Conservation (phyloP, 208 protist genomes). For the Trypanosoma brucei region DNA sequence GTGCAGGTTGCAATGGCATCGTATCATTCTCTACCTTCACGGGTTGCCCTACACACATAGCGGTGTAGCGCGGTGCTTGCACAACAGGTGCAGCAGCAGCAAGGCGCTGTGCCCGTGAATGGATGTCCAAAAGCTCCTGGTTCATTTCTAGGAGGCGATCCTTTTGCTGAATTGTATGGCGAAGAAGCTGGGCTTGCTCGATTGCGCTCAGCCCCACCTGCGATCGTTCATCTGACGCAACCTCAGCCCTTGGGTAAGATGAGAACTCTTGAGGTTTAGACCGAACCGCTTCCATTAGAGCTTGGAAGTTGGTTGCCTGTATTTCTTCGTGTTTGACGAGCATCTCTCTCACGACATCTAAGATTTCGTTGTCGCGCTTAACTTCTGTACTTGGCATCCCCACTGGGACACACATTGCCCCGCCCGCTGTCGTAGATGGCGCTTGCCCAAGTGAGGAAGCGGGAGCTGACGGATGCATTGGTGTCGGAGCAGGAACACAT, state of each 20-base stretch:
- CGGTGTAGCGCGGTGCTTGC: not conserved
- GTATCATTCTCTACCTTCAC: not conserved
- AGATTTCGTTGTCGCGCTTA: slow-evolving; percentile 24
- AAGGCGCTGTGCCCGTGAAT: slow-evolving; percentile 35
- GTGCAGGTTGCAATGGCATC: not conserved
- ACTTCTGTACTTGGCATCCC: not conserved
- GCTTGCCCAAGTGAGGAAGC: slow-evolving; percentile 7
- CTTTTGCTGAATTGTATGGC: slow-evolving; percentile 61
- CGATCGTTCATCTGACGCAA: slow-evolving; percentile 7
- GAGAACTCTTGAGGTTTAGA: slow-evolving; percentile 11
- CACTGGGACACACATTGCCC: not conserved
- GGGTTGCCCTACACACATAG: not conserved
- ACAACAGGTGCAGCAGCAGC: slow-evolving; percentile 4
- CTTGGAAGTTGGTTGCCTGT: slow-evolving; percentile 44
- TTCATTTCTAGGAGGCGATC: slow-evolving; percentile 66
- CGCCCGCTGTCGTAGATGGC: slow-evolving; percentile 30
- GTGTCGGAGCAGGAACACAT: not conserved
- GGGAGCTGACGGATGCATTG: not conserved
- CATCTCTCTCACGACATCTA: slow-evolving; percentile 36
- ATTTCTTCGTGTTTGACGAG: slow-evolving; percentile 40
- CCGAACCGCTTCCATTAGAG: slow-evolving; percentile 31
- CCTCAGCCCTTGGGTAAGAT: not conserved
- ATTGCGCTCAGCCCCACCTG: slow-evolving; percentile 27
- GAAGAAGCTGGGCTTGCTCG: slow-evolving; percentile 63
- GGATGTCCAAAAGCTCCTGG: slow-evolving; percentile 61